A percentile compares a stretch with the other conserved stretches of the same genome.
Evolutionary conservation across 371 early-diverging fungal genomes (phyloP).

Genomic region (Catenaria anguillulae): DNA sequence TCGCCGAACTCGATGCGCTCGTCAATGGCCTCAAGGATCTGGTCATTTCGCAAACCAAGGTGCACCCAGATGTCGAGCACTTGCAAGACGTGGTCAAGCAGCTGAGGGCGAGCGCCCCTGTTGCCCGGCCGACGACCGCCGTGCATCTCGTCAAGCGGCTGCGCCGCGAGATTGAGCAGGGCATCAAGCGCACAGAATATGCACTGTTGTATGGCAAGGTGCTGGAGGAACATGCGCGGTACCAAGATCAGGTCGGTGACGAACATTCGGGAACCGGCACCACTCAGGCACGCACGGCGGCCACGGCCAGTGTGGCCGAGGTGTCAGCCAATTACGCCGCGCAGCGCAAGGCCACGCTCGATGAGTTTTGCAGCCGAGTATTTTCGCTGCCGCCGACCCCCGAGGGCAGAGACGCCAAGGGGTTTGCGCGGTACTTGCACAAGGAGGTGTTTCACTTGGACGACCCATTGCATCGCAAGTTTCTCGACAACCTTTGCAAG

Average conservation of each 20-base stretch:
- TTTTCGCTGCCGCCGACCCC: neutral
- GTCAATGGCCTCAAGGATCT: constrained; percentile 9
- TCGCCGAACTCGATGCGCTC: neutral
- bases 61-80: constrained; percentile 3
- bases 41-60: constrained; percentile 7
- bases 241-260: neutral
- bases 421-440: neutral
- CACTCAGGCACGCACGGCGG: neutral
- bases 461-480: neutral
- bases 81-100: neutral
- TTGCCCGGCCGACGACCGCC: neutral
- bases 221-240: constrained; percentile 8
- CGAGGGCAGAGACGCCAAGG: neutral
- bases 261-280: too few relatives aligned
- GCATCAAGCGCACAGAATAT: constrained; percentile 4
- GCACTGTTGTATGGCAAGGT: constrained; percentile 9
- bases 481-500: neutral
- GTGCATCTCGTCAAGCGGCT: constrained; percentile 3
- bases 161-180: constrained; percentile 8
- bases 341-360: neutral
- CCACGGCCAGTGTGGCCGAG: too few relatives aligned
- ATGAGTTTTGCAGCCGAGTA: neutral
- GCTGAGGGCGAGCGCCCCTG: neutral
- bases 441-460: neutral
- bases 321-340: neutral